Conservation (phyloP, 106 monocot species). For the Xerophyta viscosa region DNA sequence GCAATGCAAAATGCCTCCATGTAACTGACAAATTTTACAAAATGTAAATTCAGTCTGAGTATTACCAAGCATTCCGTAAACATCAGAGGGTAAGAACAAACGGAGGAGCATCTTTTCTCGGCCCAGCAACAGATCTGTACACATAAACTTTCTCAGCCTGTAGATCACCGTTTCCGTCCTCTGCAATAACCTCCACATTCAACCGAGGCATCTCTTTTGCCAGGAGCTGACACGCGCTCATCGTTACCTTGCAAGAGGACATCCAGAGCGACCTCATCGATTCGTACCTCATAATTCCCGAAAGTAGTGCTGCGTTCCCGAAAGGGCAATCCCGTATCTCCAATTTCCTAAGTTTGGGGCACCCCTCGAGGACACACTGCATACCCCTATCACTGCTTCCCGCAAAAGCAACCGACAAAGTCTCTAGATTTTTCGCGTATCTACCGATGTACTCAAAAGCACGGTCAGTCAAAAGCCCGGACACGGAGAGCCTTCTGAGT, state of each 20-base stretch:
- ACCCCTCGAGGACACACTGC: conserved; percentile 28
- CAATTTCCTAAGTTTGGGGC: conserved; percentile 23
- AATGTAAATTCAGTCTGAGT: not conserved
- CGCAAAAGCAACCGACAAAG: conserved; percentile 34
- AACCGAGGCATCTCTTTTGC: conserved; percentile 33
- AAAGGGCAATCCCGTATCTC: conserved; percentile 43
- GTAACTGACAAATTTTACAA: not conserved
- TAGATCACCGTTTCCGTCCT: conserved; percentile 5
- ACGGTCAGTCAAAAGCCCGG: conserved; percentile 31
- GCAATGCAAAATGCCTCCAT: no score
- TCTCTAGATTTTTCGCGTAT: conserved; percentile 33
- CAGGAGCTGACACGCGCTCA: conserved; percentile 15
- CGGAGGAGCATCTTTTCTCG: conserved; percentile 30
- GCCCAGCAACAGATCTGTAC: conserved; percentile 38
- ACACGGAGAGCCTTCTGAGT: conserved; percentile 25
- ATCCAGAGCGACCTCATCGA: conserved; percentile 44
- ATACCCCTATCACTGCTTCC: conserved; percentile 28
- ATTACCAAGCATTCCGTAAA: conserved; percentile 11
- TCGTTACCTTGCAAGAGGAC: conserved; percentile 28
- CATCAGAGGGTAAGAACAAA: conserved; percentile 30
- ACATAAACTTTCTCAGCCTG: conserved; percentile 30
- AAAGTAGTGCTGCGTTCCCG: conserved; percentile 27
- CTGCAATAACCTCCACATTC: conserved; percentile 34
- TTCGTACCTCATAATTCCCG: conserved; percentile 16
- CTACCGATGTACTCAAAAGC: conserved; percentile 29